Conservation (phyloP, 164 flowering plant species). For the Saururus chinensis region DNA sequence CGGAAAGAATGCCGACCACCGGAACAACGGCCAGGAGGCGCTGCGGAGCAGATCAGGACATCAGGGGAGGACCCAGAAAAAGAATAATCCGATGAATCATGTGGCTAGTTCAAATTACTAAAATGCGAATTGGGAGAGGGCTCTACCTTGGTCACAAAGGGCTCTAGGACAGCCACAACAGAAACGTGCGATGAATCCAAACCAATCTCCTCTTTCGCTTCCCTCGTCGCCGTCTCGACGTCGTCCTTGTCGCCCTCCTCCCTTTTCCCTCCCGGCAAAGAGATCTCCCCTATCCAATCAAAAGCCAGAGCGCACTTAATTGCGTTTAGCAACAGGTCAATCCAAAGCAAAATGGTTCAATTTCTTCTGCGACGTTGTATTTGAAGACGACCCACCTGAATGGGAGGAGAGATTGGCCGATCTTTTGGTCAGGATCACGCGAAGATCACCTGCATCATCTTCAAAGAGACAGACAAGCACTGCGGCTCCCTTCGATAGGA, state of each 20-base stretch:
- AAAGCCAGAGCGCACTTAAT: no score
- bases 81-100: no score
- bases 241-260: constrained; percentile 78
- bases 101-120: background rate
- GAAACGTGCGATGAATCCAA: constrained; percentile 75
- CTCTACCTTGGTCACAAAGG: constrained; percentile 74
- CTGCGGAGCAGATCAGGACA: background rate
- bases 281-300: constrained; percentile 43
- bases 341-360: no score
- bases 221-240: constrained; percentile 62
- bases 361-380: no score
- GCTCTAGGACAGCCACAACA: constrained; percentile 63
- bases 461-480: constrained; percentile 51
- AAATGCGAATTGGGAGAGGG: background rate
- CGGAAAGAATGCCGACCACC: constrained; percentile 64
- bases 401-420: constrained; percentile 45
- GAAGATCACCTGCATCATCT: constrained; percentile 33
- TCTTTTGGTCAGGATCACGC: constrained; percentile 55
- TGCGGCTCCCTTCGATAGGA: constrained; percentile 42
- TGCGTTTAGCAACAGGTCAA: no score
- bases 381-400: constrained; percentile 28
- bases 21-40: constrained; percentile 46
- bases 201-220: constrained; percentile 89
- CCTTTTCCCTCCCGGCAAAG: constrained; percentile 87
- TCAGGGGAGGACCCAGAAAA: no score